These are phyloP conservation scores for Schwanniomyces vanrijiae DNA, from an alignment of 805 yeast species.

Conservation along the genomic window DNA sequence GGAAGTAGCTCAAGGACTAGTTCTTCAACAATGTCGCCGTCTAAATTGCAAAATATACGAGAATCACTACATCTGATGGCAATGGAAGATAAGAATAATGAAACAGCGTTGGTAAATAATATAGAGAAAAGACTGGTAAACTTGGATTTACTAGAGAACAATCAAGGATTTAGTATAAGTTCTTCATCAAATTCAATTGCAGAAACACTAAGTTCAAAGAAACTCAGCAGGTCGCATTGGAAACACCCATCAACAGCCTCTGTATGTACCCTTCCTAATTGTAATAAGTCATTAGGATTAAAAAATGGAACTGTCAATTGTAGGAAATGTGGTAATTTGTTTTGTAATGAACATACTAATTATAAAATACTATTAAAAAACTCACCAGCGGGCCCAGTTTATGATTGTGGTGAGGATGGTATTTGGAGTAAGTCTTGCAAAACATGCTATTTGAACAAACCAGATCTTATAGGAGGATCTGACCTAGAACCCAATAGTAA, in stretches of 20 bases:
- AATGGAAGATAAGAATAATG: conserved; percentile 11
- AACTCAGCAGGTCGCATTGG: conserved; percentile 58
- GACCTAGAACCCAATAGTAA: conserved; percentile 14
- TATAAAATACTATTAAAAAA: conserved; percentile 51
- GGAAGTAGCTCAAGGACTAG: not conserved
- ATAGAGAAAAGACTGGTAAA: conserved; percentile 39
- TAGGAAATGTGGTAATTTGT: conserved; percentile 72
- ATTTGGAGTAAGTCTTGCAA: conserved; percentile 73
- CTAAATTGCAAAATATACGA: not conserved
- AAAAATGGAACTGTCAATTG: conserved; percentile 67
- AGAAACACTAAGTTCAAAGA: not conserved
- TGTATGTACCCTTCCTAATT: conserved; percentile 40
- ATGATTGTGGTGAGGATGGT: conserved; percentile 39
- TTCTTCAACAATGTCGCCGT: not conserved
- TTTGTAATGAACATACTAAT: conserved; percentile 63
- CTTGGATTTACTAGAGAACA: conserved; percentile 51
- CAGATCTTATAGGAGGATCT: conserved; percentile 53
- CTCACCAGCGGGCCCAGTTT: conserved; percentile 40
- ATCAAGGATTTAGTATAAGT: conserved; percentile 33
- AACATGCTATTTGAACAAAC: conserved; percentile 54
- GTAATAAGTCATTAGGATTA: conserved; percentile 45
- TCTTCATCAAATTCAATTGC: not conserved
- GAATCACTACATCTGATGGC: not conserved
- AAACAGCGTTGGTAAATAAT: not conserved
- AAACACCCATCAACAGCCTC: conserved; percentile 40